phyloP scores from a whole-genome alignment of 768 basidiomycete genomes.

The Solioccasus polychromus region DNA sequence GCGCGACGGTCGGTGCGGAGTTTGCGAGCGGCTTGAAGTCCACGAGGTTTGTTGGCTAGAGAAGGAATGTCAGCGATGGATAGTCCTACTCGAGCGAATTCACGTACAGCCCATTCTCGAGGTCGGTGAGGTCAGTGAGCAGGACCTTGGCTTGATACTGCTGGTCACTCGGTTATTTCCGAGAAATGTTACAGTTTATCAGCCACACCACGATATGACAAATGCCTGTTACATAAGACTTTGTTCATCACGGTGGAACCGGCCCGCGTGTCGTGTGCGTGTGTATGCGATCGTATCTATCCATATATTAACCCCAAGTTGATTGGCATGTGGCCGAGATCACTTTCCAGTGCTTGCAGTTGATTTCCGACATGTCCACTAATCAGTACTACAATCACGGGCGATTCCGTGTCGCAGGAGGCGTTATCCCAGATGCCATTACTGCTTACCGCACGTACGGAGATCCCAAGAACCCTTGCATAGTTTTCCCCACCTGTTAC shows the following conservation, averaged over 20 bases:
- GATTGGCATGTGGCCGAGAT: background rate
- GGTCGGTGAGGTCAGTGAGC: slow-evolving; percentile 49
- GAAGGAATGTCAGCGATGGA: slow-evolving; percentile 7
- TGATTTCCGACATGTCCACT: slow-evolving; percentile 29
- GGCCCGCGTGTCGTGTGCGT: slow-evolving; percentile 3
- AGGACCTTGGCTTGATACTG: slow-evolving; percentile 7
- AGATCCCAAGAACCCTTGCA: slow-evolving; percentile 49
- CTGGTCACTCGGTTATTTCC: slow-evolving; percentile 30
- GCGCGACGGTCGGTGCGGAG: slow-evolving; percentile 90
- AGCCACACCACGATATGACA: slow-evolving; percentile 32
- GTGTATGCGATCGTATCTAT: slow-evolving; percentile 1
- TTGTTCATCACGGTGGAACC: background rate
- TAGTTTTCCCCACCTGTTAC: slow-evolving; percentile 60
- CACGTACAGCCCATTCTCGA: slow-evolving; percentile 85
- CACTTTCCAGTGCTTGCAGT: background rate
- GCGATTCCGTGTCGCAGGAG: slow-evolving; percentile 50
- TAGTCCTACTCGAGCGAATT: slow-evolving; percentile 11
- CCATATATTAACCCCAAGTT: background rate
- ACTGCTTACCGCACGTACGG: slow-evolving; percentile 63
- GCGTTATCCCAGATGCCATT: slow-evolving; percentile 51
- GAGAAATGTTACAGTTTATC: slow-evolving; percentile 42
- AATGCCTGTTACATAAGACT: slow-evolving; percentile 15
- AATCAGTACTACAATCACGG: slow-evolving; percentile 53
- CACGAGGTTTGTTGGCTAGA: slow-evolving; percentile 97
- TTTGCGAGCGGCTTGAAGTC: slow-evolving; percentile 98